A percentile compares a stretch with the other conserved stretches of the same genome.
phyloP scores from a whole-genome alignment of 2,329 filamentous ascomycete genomes.

The Monosporascus sp. region DNA sequence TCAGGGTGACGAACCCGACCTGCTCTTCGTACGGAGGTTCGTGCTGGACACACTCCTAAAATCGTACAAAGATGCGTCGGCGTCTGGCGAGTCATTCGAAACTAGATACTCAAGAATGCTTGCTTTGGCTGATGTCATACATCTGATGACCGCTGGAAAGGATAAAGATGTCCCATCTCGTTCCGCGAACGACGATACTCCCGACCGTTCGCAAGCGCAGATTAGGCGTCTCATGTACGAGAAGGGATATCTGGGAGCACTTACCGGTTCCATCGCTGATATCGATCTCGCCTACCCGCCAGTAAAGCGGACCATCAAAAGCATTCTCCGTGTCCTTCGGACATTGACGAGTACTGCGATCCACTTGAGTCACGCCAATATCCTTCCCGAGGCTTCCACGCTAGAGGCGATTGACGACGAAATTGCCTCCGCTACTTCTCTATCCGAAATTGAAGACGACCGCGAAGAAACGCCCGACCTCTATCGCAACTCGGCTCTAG shows the following conservation, averaged over 20 bases:
- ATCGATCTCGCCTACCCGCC: conserved; percentile 92
- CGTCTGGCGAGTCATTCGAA: conserved; percentile 74
- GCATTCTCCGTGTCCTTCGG: conserved; percentile 85
- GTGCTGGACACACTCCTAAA: conserved; percentile 90
- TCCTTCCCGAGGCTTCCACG: conserved; percentile 61
- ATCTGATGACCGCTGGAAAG: conserved; percentile 81
- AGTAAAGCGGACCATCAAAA: conserved; percentile 91
- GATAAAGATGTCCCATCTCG: conserved; percentile 49
- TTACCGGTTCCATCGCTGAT: conserved; percentile 90
- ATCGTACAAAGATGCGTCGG: conserved; percentile 82
- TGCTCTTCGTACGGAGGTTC: conserved; percentile 90
- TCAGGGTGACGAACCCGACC: conserved; percentile 72
- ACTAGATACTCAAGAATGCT: conserved; percentile 83
- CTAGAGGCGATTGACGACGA: conserved; percentile 75
- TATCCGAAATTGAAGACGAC: conserved; percentile 81
- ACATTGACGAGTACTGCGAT: conserved; percentile 83
- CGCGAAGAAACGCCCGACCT: conserved; percentile 94
- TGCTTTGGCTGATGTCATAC: conserved; percentile 84
- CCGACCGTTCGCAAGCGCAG: conserved; percentile 66
- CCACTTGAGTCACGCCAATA: conserved; percentile 73
- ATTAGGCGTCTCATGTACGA: conserved; percentile 96
- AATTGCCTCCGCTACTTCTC: conserved; percentile 77
- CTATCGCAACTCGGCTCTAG: conserved; percentile 91
- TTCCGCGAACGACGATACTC: conserved; percentile 22
- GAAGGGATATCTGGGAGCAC: conserved; percentile 84